Evolutionary conservation across 768 basidiomycete species (phyloP), one percentile per base, ranked within the genome.

Genomic region (Tylopilus subfusipes): DNA sequence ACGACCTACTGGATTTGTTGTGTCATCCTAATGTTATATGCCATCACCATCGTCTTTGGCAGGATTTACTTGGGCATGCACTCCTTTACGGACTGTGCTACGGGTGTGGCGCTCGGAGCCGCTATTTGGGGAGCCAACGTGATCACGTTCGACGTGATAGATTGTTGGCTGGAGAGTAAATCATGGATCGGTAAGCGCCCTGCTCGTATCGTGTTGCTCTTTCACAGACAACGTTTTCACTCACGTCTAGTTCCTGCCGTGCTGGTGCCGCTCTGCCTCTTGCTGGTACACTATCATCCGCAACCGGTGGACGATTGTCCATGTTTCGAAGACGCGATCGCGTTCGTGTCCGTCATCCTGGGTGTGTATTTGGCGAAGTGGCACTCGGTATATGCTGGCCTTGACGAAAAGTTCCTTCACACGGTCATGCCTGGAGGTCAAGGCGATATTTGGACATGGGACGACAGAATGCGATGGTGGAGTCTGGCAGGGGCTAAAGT

Each of bases 311-410:
- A 98, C 53, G 93, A 96, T 63, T 98, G 96, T 61, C 96, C 96
- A 2, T 98, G 96, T 71, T 99, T 97, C 70, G 96, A 97, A 66
- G 96, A 98, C 64, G 92, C 95, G 4, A 95, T 98, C 48, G 93
- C 96, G 0, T 88, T 94, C 59, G 73, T 89, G n/a, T 86, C 90
- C 24, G 93, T 93, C 39, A 77, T 90, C 18, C 75, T 88, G 33
- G 96, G 96, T n/a, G 74, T 78, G 19, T 73, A 82, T 22, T 66
- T 93, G 0, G 83, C 82, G 0, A 76, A 81, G 42, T 97, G 94
- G 93, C 72, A 73, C 45, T 76, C 70, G 4, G 61, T 68, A 12
- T 77, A 76, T 36, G 68, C 71, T 39, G 78, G 75, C n/a, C 65
- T 76, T 14, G 75, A 72, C 52, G 64, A 66, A 45, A 55, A 19